phyloP scores from a whole-genome alignment of 306 rosid genomes.

The Mimosa bimucronata region DNA sequence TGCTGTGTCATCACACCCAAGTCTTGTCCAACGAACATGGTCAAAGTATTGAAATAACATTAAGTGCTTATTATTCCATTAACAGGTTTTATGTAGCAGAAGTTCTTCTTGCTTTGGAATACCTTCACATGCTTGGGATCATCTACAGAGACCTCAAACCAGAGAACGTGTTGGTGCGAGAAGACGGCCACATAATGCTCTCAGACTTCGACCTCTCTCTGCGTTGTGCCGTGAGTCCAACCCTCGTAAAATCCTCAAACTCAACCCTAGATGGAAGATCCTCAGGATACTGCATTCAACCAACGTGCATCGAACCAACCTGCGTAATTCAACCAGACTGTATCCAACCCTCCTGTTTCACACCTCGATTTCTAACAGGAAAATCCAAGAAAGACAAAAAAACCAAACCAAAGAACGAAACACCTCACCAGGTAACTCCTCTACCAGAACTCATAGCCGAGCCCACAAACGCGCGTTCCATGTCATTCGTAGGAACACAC shows the following conservation, averaged over 20 bases:
- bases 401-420: slow-evolving; percentile 63
- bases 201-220: slow-evolving; percentile 96
- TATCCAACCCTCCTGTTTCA: slow-evolving; percentile 82
- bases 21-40: slow-evolving; percentile 23
- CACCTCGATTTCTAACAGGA: slow-evolving; percentile 71
- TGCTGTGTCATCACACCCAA: neutral
- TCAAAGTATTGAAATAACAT: neutral
- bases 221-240: slow-evolving; percentile 84
- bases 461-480: slow-evolving; percentile 90
- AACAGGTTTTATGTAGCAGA: slow-evolving; percentile 97
- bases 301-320: slow-evolving; percentile 74
- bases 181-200: slow-evolving; percentile 98
- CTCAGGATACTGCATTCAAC: slow-evolving; percentile 80
- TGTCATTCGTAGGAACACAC: slow-evolving; percentile 98
- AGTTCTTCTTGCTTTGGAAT: slow-evolving; percentile 97
- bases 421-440: slow-evolving; percentile 72
- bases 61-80: slow-evolving; percentile 9
- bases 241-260: slow-evolving; percentile 69
- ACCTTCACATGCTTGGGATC: slow-evolving; percentile 96
- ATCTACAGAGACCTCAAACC: slow-evolving; percentile 98
- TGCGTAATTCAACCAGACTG: slow-evolving; percentile 86
- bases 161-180: slow-evolving; percentile 93
- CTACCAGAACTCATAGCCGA: slow-evolving; percentile 90
- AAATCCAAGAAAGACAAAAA: slow-evolving; percentile 71
- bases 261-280: slow-evolving; percentile 52